These are phyloP conservation scores for Mortierella sp. DNA, from an alignment of 371 early-diverging fungal species.

Conservation along the genomic window DNA sequence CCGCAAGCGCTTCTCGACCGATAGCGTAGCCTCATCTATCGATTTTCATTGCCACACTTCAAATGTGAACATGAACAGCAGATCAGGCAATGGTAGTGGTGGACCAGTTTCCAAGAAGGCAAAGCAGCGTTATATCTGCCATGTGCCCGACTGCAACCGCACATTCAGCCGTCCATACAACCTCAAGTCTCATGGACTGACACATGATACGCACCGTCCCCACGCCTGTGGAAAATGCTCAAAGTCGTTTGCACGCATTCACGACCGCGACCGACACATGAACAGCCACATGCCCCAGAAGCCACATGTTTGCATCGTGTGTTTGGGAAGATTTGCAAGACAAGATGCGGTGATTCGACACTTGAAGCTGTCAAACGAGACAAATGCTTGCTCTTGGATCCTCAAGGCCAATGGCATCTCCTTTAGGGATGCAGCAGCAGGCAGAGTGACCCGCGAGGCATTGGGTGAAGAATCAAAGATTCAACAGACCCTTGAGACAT, in stretches of 20 bases:
- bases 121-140: slow-evolving; percentile 23
- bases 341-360: slow-evolving; percentile 47
- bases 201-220: slow-evolving; percentile 75
- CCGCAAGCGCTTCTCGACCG: slow-evolving; percentile 19
- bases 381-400: slow-evolving; percentile 39
- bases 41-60: neutral
- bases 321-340: slow-evolving; percentile 32
- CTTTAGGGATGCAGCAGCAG: slow-evolving; percentile 32
- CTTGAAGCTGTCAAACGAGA: slow-evolving; percentile 30
- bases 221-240: slow-evolving; percentile 62
- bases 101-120: neutral
- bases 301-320: slow-evolving; percentile 31
- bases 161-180: slow-evolving; percentile 82
- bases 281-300: slow-evolving; percentile 30
- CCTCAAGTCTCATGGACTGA: slow-evolving; percentile 81
- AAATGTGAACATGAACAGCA: neutral
- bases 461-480: slow-evolving; percentile 32
- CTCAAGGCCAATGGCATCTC: slow-evolving; percentile 20
- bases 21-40: slow-evolving; percentile 3
- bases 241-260: slow-evolving; percentile 30
- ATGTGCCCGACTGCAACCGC: slow-evolving; percentile 65
- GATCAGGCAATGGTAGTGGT: neutral
- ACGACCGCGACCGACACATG: slow-evolving; percentile 50
- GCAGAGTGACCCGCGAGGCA: slow-evolving; percentile 11
- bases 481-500: slow-evolving; percentile 11